Evolutionary conservation across 805 yeast genomes (phyloP), one percentile per base, ranked within the genome.

Genomic region (Komagataella phaffii): DNA sequence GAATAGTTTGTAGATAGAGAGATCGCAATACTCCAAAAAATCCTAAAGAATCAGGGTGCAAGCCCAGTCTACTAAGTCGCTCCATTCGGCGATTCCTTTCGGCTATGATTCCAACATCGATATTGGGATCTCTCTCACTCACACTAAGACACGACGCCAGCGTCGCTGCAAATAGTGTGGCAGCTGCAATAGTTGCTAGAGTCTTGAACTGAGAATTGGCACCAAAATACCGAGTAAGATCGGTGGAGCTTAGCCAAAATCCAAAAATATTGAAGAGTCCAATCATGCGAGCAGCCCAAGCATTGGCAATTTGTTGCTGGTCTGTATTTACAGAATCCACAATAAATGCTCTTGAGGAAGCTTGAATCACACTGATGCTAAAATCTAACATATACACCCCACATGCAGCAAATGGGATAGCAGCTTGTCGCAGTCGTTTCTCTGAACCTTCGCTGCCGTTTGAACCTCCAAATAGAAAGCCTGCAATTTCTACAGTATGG

Each of bases 231-330:
- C 55, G 51, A 1, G 70, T 65, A 47, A 80, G 59, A 52, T 79
- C 69, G 36, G 75, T 55, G 0, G 81, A 65, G 3, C 83, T 81
- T 44, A 81, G 56, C 56, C 71, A 70, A 59, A 76, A 81, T 3
- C 85, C 84, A 19, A 75, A 56, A 10, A 81, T 76, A 54, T 80
- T 81, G 55, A 82, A 81, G 1, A 68, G 66, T 0, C 85, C 81
- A 50, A 79, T 77, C 79, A 81, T 71, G 49, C 82, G 64, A 1
- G 85, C 83, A 1, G 84, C 85, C 83, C 82, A 77, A 1, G 83
- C 85, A 59, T 80, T 80, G 7, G 83, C 81, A 4, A 66, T 58
- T 51, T 75, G 77, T 57, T 81, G 85, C 56, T 78, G 85, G 50
- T 67, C 62, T 0, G 78, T 69, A 4, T 82, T 77, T 6, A 79